A percentile compares a stretch with the other conserved stretches of the same genome.
Evolutionary conservation across 1,139 yeast species (phyloP).

Genomic region (Hansenula lynferdii): DNA sequence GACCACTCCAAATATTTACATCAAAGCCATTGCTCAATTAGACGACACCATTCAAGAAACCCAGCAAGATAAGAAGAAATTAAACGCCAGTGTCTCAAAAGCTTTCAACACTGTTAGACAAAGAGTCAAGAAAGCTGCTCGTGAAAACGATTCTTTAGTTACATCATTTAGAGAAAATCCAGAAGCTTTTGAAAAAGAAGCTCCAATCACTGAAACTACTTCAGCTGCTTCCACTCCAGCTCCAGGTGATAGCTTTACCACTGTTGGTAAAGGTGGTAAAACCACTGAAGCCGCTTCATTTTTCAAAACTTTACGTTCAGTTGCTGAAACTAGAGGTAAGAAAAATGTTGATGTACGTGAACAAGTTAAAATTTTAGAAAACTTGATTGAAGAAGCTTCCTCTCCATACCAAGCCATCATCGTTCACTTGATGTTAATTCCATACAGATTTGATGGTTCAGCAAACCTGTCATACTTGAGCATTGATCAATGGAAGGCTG

Average conservation of each 20-base stretch:
- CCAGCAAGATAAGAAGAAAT: slow-evolving; percentile 62
- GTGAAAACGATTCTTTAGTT: slow-evolving; percentile 55
- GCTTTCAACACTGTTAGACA: slow-evolving; percentile 88
- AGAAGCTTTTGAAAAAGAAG: slow-evolving; percentile 60
- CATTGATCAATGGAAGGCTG: slow-evolving; percentile 72
- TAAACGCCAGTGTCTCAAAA: slow-evolving; percentile 80
- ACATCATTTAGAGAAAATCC: slow-evolving; percentile 66
- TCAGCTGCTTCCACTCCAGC: slow-evolving; percentile 25
- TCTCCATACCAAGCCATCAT: slow-evolving; percentile 75
- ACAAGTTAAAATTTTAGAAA: slow-evolving; percentile 70
- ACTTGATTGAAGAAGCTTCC: slow-evolving; percentile 44
- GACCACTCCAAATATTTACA: slow-evolving; percentile 65
- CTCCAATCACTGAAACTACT: slow-evolving; percentile 25
- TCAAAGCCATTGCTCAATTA: slow-evolving; percentile 64
- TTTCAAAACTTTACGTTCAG: slow-evolving; percentile 67
- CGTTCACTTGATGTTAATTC: slow-evolving; percentile 76
- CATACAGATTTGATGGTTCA: slow-evolving; percentile 81
- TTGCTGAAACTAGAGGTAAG: slow-evolving; percentile 92
- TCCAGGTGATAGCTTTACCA: slow-evolving; percentile 32
- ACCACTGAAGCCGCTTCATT: slow-evolving; percentile 38
- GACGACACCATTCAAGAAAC: slow-evolving; percentile 64
- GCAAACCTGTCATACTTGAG: slow-evolving; percentile 72
- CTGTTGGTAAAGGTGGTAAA: slow-evolving; percentile 36
- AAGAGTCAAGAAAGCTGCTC: slow-evolving; percentile 76
- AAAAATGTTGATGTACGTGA: slow-evolving; percentile 84